A percentile compares a stretch with the other conserved stretches of the same genome.
These are phyloP conservation scores for Sporodiniella umbellata DNA, from an alignment of 371 early-diverging fungal genomes.

Conservation along the genomic window DNA sequence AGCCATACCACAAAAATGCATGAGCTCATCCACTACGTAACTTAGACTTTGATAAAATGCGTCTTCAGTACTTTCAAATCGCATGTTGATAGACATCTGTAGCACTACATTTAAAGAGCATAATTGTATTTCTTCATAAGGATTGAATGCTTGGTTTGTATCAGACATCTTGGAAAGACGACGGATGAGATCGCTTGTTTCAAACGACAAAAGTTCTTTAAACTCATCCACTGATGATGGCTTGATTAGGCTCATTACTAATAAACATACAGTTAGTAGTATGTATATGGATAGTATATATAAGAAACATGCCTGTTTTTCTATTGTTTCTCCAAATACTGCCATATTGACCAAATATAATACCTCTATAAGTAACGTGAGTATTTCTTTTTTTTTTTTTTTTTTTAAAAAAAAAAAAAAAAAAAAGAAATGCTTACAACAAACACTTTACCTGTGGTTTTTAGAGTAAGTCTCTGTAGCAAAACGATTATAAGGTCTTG, in stretches of 20 bases:
- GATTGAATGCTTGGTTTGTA: background rate
- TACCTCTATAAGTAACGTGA: background rate
- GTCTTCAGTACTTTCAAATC: slow-evolving; percentile 1
- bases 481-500: background rate
- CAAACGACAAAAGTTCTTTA: background rate
- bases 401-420: background rate
- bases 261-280: background rate
- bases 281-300: background rate
- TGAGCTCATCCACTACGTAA: no score
- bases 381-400: background rate
- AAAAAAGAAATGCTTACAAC: background rate
- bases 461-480: background rate
- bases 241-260: background rate
- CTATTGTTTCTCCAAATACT: slow-evolving; percentile 1
- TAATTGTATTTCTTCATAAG: background rate
- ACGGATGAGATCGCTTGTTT: background rate
- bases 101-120: slow-evolving; percentile 8
- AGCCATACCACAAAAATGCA: no score
- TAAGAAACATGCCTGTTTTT: background rate
- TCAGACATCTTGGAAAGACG: background rate
- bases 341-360: background rate
- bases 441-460: background rate
- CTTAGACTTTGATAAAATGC: no score
- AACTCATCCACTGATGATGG: slow-evolving; percentile 1
- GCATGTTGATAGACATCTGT: background rate